These are phyloP conservation scores for Candida hispaniensis DNA, from an alignment of 805 yeast species.

Conservation along the genomic window DNA sequence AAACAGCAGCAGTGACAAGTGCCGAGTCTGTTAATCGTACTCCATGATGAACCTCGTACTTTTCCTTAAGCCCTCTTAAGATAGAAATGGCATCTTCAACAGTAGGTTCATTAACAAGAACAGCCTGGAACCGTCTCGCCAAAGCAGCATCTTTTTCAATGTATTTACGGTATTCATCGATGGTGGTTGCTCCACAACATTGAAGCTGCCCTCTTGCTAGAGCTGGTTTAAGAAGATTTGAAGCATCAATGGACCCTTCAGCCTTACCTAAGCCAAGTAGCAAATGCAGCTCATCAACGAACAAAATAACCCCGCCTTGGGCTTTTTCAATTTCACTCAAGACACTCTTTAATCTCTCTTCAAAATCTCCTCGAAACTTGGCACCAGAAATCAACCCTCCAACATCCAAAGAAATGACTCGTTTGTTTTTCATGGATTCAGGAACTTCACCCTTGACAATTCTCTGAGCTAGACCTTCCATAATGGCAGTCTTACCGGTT, in stretches of 20 bases:
- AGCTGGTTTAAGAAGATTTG: constrained; percentile 88
- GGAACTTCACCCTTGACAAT: constrained; percentile 90
- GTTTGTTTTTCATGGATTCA: constrained; percentile 80
- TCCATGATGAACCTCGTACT: constrained; percentile 96
- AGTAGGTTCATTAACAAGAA: constrained; percentile 89
- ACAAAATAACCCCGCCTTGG: constrained; percentile 64
- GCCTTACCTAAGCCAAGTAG: constrained; percentile 84
- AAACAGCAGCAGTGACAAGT: constrained; percentile 82
- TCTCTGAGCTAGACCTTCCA: constrained; percentile 94
- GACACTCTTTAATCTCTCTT: constrained; percentile 72
- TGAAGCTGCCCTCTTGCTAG: constrained; percentile 92
- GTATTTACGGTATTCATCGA: constrained; percentile 83
- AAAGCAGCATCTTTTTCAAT: constrained; percentile 97
- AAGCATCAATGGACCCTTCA: constrained; percentile 93
- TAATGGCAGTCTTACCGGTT: constrained; percentile 93
- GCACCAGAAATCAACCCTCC: constrained; percentile 92
- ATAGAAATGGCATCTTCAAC: constrained; percentile 88
- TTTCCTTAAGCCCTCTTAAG: constrained; percentile 83
- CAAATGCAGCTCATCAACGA: constrained; percentile 85
- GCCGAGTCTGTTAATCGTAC: constrained; percentile 90
- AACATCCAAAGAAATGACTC: constrained; percentile 71
- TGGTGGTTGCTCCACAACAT: constrained; percentile 97
- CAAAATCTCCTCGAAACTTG: constrained; percentile 92
- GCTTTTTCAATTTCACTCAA: constrained; percentile 75
- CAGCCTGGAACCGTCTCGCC: constrained; percentile 95